phyloP scores from a whole-genome alignment of 495 filamentous ascomycete genomes.

The Annulohypoxylon stygium region DNA sequence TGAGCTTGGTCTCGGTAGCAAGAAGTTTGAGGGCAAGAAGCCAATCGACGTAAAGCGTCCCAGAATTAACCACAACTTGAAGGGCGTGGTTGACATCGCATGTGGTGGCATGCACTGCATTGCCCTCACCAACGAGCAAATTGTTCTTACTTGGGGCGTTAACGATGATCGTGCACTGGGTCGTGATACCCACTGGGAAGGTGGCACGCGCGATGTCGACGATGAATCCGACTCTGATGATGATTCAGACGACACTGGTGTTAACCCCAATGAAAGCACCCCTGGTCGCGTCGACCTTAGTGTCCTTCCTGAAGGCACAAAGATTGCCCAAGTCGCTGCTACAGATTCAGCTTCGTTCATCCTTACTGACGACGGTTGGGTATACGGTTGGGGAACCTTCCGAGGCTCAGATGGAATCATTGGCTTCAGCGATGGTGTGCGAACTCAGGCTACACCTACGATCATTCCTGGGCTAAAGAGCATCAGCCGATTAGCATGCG shows the following conservation, averaged over 20 bases:
- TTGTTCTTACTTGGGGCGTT: constrained; percentile 78
- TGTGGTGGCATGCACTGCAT: constrained; percentile 76
- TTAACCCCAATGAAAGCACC: constrained; percentile 72
- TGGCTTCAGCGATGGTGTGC: constrained; percentile 67
- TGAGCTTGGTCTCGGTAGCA: constrained; percentile 66
- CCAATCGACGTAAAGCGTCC: constrained; percentile 69
- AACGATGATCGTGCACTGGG: constrained; percentile 78
- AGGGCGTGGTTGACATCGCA: constrained; percentile 71
- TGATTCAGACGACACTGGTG: constrained; percentile 57
- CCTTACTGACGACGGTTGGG: constrained; percentile 71
- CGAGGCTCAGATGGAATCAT: constrained; percentile 76
- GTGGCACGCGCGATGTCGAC: constrained; percentile 64
- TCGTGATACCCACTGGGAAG: constrained; percentile 68
- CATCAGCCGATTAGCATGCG: constrained; percentile 68
- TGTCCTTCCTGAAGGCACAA: constrained; percentile 64
- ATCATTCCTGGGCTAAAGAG: constrained; percentile 65
- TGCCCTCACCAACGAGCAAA: constrained; percentile 74
- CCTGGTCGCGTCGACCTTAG: constrained; percentile 65
- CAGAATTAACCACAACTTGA: constrained; percentile 64
- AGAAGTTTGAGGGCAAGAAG: constrained; percentile 61
- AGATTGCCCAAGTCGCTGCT: constrained; percentile 71
- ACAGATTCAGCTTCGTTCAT: constrained; percentile 74
- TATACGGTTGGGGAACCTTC: constrained; percentile 82
- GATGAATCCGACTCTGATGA: constrained; percentile 61
- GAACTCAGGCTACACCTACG: constrained; percentile 54